Base-by-base conservation (phyloP, 495 filamentous ascomycete species). In the Thozetella sp. region DNA sequence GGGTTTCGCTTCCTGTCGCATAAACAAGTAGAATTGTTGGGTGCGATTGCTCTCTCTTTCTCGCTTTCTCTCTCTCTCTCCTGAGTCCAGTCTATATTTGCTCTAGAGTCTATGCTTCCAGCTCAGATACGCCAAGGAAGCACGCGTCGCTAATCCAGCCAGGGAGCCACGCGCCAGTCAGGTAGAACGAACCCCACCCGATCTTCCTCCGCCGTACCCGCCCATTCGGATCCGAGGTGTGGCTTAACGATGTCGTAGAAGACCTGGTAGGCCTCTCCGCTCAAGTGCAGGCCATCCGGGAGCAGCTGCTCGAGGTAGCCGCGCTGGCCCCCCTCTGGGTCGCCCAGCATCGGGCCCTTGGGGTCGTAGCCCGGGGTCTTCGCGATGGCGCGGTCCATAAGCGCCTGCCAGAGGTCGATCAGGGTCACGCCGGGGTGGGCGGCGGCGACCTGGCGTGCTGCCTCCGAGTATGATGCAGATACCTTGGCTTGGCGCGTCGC, bases 401-500 rank as follows among this genome's bases (percentile, higher is more conserved):
- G 81, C 0, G 86, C 83, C 43, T 80, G 81, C 84, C 89, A 93
- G 0, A 96, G 76, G 71, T 97, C 90, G 19, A 91, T 78, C 3
- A 93, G 85, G 1, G 85, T 82, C 6, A 95, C 69, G 2, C 78
- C 80, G 1, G 72, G 65, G 25, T 89, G 72, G 58, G 86, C 83
- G 24, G 79, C 70, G 0, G 85, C 92, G 20, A 94, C 81, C 60
- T 90, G 80, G 43, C 84, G 79, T 23, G 80, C 87, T 12, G 86
- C 86, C 64, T 90, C 83, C 2, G 89, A 90, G 72, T 96, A 97
- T 25, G 70, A 63, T 58, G 88, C 88, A 37, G 91, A 90, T 58
- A 79, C 63, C 22, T 76, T 80, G 23, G 89, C 86, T 20, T 85
- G 85, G 53, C 93, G 80, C 27, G 78, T 85, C 11, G 80, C 78